A percentile compares a stretch with the other conserved stretches of the same genome.
These are phyloP conservation scores for Yamadazyma sp. DNA, from an alignment of 1,139 yeast genomes.

Conservation along the genomic window DNA sequence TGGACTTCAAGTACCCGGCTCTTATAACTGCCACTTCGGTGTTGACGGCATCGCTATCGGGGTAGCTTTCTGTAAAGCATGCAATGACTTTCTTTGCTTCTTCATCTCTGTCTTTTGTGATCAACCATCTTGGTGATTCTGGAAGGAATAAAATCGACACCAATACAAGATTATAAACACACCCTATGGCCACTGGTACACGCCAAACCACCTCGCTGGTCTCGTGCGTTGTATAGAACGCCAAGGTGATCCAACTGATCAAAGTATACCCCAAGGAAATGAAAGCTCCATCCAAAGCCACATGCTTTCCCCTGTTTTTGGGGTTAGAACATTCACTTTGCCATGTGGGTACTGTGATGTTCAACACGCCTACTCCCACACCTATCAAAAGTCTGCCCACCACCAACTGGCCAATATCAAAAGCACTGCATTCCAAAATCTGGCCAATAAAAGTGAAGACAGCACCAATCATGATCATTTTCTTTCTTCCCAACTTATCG, in stretches of 20 bases:
- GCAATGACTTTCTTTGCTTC: conserved; percentile 39
- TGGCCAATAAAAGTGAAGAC: conserved; percentile 32
- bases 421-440: conserved; percentile 30
- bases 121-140: conserved; percentile 51
- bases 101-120: conserved; percentile 31
- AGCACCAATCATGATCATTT: conserved; percentile 28
- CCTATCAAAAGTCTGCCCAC: conserved; percentile 44
- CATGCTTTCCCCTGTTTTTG: conserved; percentile 29
- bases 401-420: conserved; percentile 27
- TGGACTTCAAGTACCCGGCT: conserved; percentile 1
- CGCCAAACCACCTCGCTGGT: conserved; percentile 25
- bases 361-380: conserved; percentile 35
- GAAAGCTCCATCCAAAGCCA: conserved; percentile 35
- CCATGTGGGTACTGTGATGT: conserved; percentile 39
- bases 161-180: conserved; percentile 28
- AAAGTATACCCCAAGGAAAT: conserved; percentile 23
- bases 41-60: conserved; percentile 1
- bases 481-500: conserved; percentile 31
- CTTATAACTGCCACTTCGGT: conserved; percentile 7
- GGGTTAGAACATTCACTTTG: conserved; percentile 36
- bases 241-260: conserved; percentile 37
- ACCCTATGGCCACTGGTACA: conserved; percentile 45
- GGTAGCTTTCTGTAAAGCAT: conserved; percentile 7
- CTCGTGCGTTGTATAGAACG: conserved; percentile 26
- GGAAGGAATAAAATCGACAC: conserved; percentile 31